These are phyloP conservation scores for Phytopythium boreale DNA, from an alignment of 352 stramenopile genomes.

Conservation along the genomic window DNA sequence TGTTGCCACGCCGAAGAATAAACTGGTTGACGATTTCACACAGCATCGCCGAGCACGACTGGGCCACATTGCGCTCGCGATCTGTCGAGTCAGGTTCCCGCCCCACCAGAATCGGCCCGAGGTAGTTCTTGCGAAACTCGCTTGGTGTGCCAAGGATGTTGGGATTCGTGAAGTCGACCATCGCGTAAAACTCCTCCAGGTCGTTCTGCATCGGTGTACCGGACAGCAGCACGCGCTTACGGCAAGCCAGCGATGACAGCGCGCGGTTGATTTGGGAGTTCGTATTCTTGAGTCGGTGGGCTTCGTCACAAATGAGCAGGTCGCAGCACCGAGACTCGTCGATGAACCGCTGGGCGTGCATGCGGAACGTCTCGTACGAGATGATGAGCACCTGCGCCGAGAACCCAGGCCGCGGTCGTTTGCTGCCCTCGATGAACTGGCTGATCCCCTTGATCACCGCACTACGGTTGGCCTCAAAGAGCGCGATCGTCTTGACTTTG, in stretches of 20 bases:
- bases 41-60: conserved; percentile 93
- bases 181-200: conserved; percentile 98
- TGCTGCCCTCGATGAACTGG: conserved; percentile 81
- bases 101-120: conserved; percentile 86
- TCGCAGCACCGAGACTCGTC: conserved; percentile 90
- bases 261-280: conserved; percentile 92
- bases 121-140: conserved; percentile 94
- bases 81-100: conserved; percentile 90
- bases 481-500: conserved; percentile 75
- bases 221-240: conserved; percentile 93
- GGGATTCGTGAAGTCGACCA: conserved; percentile 92
- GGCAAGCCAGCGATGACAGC: conserved; percentile 77
- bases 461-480: conserved; percentile 81
- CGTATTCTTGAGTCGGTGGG: conserved; percentile 97
- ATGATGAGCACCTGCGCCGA: conserved; percentile 83
- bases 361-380: conserved; percentile 92
- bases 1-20: conserved; percentile 97
- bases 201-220: conserved; percentile 99
- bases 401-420: conserved; percentile 40
- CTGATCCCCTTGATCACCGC: conserved; percentile 82
- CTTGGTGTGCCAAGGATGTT: conserved; percentile 76
- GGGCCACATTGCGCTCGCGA: conserved; percentile 60
- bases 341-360: conserved; percentile 90
- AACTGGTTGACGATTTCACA: conserved; percentile 98
- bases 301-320: conserved; percentile 98